Conservation (phyloP, 2,329 filamentous ascomycete genomes). For the Aspergillus niger region DNA sequence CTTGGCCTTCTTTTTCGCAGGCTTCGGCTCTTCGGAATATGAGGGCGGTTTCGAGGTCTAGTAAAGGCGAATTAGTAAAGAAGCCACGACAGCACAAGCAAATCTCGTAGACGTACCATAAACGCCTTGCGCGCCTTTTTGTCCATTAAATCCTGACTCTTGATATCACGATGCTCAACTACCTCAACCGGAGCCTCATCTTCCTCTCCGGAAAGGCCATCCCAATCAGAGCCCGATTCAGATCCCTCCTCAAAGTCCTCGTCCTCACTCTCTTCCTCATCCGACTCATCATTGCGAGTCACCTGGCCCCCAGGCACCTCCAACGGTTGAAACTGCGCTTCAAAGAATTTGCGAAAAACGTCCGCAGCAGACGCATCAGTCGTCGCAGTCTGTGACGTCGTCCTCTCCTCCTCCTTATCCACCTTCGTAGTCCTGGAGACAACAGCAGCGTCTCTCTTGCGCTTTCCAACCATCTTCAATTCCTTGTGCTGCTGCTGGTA, state of each 20-base stretch:
- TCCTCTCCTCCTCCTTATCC: constrained; percentile 22
- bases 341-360: constrained; percentile 81
- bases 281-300: constrained; percentile 15
- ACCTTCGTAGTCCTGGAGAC: constrained; percentile 27
- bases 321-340: constrained; percentile 81
- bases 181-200: constrained; percentile 56
- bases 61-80: constrained; percentile 14
- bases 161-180: constrained; percentile 59
- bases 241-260: constrained; percentile 28
- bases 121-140: constrained; percentile 76
- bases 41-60: constrained; percentile 53
- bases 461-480: constrained; percentile 47
- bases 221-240: constrained; percentile 58
- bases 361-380: constrained; percentile 64
- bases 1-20: constrained; percentile 19
- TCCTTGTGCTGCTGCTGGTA: constrained; percentile 7
- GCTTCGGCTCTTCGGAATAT: constrained; percentile 27
- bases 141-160: constrained; percentile 53
- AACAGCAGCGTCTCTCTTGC: constrained; percentile 49
- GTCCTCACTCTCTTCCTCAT: constrained; percentile 25
- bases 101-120: constrained; percentile 59
- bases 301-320: constrained; percentile 33
- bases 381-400: constrained; percentile 19
- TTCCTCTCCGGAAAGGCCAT: constrained; percentile 61
- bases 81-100: background rate